These are phyloP conservation scores for Penstemon eatonii DNA, from an alignment of 257 asterid genomes.

Conservation along the genomic window DNA sequence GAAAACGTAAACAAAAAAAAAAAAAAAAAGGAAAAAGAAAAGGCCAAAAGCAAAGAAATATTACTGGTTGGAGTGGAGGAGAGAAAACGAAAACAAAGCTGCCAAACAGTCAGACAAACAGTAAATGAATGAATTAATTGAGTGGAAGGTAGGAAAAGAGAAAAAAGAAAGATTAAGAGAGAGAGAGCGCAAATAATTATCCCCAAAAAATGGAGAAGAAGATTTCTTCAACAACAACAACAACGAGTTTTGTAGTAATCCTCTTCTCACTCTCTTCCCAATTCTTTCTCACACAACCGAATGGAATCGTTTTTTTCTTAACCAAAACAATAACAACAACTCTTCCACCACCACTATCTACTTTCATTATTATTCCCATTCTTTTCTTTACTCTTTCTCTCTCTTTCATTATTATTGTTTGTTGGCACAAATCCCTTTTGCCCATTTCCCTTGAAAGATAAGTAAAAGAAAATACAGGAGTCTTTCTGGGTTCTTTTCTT, in stretches of 20 bases:
- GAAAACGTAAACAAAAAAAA: slow-evolving; percentile 29
- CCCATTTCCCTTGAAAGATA: slow-evolving; percentile 32
- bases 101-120: slow-evolving; percentile 38
- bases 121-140: slow-evolving; percentile 26
- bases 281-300: slow-evolving; percentile 39
- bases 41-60: neutral
- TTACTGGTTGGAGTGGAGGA: slow-evolving; percentile 35
- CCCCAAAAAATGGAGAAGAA: slow-evolving; percentile 38
- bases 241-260: slow-evolving; percentile 27
- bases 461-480: neutral
- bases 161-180: slow-evolving; percentile 24
- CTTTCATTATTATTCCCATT: slow-evolving; percentile 51
- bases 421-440: slow-evolving; percentile 32
- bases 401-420: slow-evolving; percentile 37
- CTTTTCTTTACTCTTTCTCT: slow-evolving; percentile 42
- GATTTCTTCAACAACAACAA: slow-evolving; percentile 51
- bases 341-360: slow-evolving; percentile 56
- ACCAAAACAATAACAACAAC: slow-evolving; percentile 49
- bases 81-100: slow-evolving; percentile 49
- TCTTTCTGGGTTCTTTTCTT: slow-evolving; percentile 22
- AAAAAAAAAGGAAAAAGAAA: neutral
- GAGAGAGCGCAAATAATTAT: slow-evolving; percentile 25
- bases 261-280: slow-evolving; percentile 29
- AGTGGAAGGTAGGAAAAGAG: slow-evolving; percentile 23
- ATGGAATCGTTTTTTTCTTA: slow-evolving; percentile 56